These are phyloP conservation scores for Cyclotella baltica DNA, from an alignment of 108 stramenopile genomes.

Conservation along the genomic window DNA sequence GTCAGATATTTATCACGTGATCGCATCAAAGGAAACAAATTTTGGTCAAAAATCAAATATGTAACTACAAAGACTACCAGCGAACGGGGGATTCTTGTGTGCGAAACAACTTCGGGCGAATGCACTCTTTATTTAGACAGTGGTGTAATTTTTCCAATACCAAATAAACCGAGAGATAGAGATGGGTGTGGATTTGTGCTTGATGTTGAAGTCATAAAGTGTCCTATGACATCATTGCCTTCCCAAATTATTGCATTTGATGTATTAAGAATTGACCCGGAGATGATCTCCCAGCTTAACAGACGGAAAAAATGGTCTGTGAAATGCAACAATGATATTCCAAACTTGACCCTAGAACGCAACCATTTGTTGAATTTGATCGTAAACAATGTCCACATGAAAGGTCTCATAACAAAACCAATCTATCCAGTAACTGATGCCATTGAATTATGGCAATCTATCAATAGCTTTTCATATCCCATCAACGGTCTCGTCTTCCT, in stretches of 20 bases:
- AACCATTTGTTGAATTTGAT: neutral
- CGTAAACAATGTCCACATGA: neutral
- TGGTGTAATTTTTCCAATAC: neutral
- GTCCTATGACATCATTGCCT: neutral
- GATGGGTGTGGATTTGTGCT: neutral
- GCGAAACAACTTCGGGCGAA: neutral
- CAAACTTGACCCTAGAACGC: neutral
- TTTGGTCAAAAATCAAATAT: neutral
- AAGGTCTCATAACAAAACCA: conserved; percentile 10
- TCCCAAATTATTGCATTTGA: neutral
- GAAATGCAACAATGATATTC: neutral
- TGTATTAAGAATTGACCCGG: neutral
- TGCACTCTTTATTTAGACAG: neutral
- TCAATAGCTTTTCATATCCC: neutral
- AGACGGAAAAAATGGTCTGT: too few species aligned
- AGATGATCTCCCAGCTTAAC: neutral
- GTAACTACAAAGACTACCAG: neutral
- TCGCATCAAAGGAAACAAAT: neutral
- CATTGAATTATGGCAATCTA: neutral
- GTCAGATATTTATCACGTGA: neutral
- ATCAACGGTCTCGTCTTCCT: neutral
- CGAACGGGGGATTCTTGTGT: neutral
- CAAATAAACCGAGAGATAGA: neutral
- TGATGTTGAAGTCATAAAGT: neutral
- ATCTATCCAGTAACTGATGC: neutral